Conservation (phyloP, 305 asterid species). For the Striga hermonthica region DNA sequence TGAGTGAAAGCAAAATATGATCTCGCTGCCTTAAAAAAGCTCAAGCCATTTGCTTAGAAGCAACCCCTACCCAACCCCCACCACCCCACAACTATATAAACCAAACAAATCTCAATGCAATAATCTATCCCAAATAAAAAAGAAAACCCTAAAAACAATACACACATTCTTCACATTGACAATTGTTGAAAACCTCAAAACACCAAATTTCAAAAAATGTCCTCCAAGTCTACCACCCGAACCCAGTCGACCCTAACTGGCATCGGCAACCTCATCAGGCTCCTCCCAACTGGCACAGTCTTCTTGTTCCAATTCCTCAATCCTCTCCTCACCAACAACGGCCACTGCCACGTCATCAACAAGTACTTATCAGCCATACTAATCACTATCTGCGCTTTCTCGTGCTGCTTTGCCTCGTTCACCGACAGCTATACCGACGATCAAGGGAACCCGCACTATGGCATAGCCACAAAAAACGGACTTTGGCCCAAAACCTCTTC, state of each 20-base stretch:
- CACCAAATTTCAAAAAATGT: slow-evolving; percentile 26
- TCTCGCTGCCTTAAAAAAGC: background rate
- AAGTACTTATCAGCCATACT: slow-evolving; percentile 47
- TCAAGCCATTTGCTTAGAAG: slow-evolving; percentile 18
- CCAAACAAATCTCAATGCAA: background rate
- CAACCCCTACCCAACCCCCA: background rate
- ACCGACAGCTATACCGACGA: slow-evolving; percentile 62
- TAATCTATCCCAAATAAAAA: background rate
- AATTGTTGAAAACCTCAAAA: background rate
- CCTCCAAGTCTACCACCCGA: slow-evolving; percentile 29
- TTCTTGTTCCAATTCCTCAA: slow-evolving; percentile 67
- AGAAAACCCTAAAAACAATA: background rate
- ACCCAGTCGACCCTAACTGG: slow-evolving; percentile 42
- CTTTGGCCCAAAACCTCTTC: slow-evolving; percentile 43
- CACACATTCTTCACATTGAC: background rate
- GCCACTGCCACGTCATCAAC: slow-evolving; percentile 45
- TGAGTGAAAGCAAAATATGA: slow-evolving; percentile 12
- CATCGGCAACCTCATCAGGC: slow-evolving; percentile 56
- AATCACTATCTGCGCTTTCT: slow-evolving; percentile 40
- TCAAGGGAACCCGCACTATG: slow-evolving; percentile 47
- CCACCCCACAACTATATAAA: slow-evolving; percentile 1
- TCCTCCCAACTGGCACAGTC: slow-evolving; percentile 78
- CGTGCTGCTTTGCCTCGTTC: slow-evolving; percentile 60
- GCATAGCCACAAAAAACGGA: slow-evolving; percentile 57
- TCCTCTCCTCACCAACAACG: slow-evolving; percentile 72